Evolutionary conservation across 2,329 filamentous ascomycete genomes (phyloP).

Genomic region (Ceratocystis albifundus): DNA sequence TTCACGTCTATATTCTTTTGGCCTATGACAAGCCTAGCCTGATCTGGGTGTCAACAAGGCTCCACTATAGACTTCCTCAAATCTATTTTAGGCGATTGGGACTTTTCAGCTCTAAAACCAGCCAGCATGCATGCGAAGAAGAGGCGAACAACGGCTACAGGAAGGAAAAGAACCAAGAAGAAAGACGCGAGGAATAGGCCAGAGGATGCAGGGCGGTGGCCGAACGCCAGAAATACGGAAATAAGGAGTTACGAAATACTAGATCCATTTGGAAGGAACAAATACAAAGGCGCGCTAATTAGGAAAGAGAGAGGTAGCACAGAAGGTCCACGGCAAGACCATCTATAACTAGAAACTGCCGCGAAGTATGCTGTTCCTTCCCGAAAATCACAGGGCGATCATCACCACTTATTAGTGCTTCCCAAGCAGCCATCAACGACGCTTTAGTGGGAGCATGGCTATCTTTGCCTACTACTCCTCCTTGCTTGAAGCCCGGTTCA

Average conservation of each 20-base stretch:
- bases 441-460: too few relatives aligned
- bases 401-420: too few relatives aligned
- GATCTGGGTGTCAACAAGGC: constrained; percentile 32
- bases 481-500: too few relatives aligned
- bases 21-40: constrained; percentile 23
- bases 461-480: too few relatives aligned
- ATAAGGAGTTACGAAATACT: too few relatives aligned
- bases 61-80: constrained; percentile 26
- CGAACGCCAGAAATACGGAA: too few relatives aligned
- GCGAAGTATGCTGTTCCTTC: neutral
- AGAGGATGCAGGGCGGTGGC: too few relatives aligned
- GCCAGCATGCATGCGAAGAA: neutral
- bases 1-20: neutral
- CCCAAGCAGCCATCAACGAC: too few relatives aligned
- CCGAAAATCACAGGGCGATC: neutral
- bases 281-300: neutral
- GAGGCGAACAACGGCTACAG: neutral
- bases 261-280: neutral
- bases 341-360: neutral
- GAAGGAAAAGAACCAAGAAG: neutral
- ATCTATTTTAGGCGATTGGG: constrained; percentile 4
- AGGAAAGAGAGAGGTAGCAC: neutral
- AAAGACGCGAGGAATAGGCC: neutral
- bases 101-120: neutral
- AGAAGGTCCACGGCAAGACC: neutral